phyloP scores from a whole-genome alignment of 2,329 filamentous ascomycete species.

The Verticillium tricorpus region DNA sequence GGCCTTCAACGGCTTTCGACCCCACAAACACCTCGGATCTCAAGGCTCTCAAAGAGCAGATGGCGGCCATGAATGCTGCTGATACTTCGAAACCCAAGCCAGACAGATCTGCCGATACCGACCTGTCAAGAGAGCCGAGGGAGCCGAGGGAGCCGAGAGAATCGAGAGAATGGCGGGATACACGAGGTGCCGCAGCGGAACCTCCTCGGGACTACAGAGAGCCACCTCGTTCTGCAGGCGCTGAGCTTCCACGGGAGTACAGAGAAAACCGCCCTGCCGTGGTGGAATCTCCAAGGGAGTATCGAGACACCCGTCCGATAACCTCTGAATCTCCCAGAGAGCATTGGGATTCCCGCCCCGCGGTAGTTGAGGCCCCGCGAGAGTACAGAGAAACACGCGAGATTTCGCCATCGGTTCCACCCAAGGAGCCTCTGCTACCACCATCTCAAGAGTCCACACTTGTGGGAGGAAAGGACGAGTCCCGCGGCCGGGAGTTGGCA shows the following conservation, averaged over 20 bases:
- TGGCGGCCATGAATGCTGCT: constrained; percentile 34
- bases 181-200: background rate
- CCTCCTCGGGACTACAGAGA: background rate
- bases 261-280: background rate
- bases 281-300: background rate
- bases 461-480: background rate
- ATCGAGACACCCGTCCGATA: background rate
- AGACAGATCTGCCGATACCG: background rate
- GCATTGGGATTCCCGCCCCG: background rate
- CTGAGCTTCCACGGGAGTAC: background rate
- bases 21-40: constrained; percentile 49
- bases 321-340: background rate
- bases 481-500: constrained; percentile 36
- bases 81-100: background rate
- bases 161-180: background rate
- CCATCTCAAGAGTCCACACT: background rate
- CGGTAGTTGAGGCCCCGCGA: background rate
- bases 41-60: constrained; percentile 44
- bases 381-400: background rate
- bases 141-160: background rate
- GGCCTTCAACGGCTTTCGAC: constrained; percentile 37
- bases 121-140: constrained; percentile 1
- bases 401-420: background rate
- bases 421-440: background rate
- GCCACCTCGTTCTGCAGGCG: background rate